Evolutionary conservation across 192 early-diverging fungal genomes (phyloP).

Genomic region (Coemansia sp.): DNA sequence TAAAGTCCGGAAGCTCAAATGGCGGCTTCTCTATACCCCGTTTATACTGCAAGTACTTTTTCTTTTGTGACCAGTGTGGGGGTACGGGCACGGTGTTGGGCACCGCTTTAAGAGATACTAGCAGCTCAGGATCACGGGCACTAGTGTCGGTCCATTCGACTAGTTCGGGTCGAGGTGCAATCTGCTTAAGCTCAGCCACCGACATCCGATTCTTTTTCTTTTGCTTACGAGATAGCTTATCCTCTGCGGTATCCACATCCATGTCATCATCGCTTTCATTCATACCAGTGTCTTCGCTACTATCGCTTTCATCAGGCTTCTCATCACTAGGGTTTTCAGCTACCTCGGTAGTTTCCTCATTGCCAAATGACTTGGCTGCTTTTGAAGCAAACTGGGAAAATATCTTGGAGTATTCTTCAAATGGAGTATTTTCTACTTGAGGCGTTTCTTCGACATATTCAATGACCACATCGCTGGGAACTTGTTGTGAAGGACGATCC

Average conservation of each 20-base stretch:
- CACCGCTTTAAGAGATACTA: conserved; percentile 86
- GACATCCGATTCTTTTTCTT: conserved; percentile 55
- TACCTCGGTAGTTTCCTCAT: conserved; percentile 8
- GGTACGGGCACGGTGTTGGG: conserved; percentile 96
- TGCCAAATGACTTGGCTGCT: conserved; percentile 41
- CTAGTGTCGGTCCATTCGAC: conserved; percentile 97
- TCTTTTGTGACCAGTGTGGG: conserved; percentile 91
- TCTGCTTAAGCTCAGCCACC: conserved; percentile 92
- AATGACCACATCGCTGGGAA: conserved; percentile 26
- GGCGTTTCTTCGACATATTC: conserved; percentile 37
- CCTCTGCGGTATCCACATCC: conserved; percentile 10
- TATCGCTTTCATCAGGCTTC: conserved; percentile 14
- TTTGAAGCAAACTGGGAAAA: conserved; percentile 43
- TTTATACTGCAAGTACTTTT: conserved; percentile 96
- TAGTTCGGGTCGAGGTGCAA: conserved; percentile 87
- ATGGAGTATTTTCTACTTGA: conserved; percentile 16
- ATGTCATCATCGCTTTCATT: conserved; percentile 30
- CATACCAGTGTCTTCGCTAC: conserved; percentile 15
- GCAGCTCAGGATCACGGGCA: conserved; percentile 82
- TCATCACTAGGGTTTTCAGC: background rate
- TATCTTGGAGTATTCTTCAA: conserved; percentile 24
- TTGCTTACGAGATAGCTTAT: conserved; percentile 49
- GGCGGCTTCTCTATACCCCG: conserved; percentile 94
- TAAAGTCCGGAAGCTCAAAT: conserved; percentile 95
- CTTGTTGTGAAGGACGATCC: conserved; percentile 1